Percentiles rank a stretch among this genome's conserved stretches.
These are phyloP conservation scores for Candida lessepsii DNA, from an alignment of 805 yeast genomes.

Conservation along the genomic window DNA sequence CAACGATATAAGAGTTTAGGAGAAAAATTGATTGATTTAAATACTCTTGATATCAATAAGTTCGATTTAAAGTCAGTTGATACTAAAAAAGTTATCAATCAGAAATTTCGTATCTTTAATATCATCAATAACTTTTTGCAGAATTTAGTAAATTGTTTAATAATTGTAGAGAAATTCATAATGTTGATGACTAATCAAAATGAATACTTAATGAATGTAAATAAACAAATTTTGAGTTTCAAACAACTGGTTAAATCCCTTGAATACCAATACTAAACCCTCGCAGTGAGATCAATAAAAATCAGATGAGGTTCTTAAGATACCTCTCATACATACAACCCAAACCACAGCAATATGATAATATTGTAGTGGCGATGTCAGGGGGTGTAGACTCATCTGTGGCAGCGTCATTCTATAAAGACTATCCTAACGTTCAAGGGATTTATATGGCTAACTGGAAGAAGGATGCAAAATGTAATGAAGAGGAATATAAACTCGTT, in stretches of 20 bases:
- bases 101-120: conserved; percentile 6
- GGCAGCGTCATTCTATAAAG: conserved; percentile 65
- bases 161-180: conserved; percentile 12
- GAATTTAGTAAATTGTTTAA: conserved; percentile 7
- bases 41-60: conserved; percentile 6
- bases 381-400: conserved; percentile 96
- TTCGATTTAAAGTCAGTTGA: conserved; percentile 7
- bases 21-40: conserved; percentile 7
- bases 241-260: neutral
- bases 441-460: conserved; percentile 95
- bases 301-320: neutral
- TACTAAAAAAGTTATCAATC: neutral
- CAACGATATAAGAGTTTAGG: conserved; percentile 7
- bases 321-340: conserved; percentile 9
- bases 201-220: conserved; percentile 7
- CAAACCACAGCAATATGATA: conserved; percentile 42
- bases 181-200: conserved; percentile 8
- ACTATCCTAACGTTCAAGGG: conserved; percentile 65
- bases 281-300: too few relatives aligned
- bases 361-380: conserved; percentile 85
- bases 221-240: neutral
- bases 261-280: neutral
- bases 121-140: conserved; percentile 7
- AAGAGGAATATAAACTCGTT: conserved; percentile 87
- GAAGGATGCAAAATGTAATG: conserved; percentile 66